These are phyloP conservation scores for Wickerhamomyces alni DNA, from an alignment of 805 yeast genomes.

Conservation along the genomic window DNA sequence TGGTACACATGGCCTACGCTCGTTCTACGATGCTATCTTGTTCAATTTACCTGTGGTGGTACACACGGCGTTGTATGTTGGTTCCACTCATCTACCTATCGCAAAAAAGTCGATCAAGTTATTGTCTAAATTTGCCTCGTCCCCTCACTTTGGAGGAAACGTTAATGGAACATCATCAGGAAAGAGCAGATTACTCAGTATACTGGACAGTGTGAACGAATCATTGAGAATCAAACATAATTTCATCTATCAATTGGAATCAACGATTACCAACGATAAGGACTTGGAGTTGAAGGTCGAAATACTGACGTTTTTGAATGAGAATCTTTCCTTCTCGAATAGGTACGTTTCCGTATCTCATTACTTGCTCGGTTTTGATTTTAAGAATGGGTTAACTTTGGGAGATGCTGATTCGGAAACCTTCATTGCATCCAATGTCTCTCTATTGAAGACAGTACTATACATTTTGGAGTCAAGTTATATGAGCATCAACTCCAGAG, in stretches of 20 bases:
- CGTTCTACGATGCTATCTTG: slow-evolving; percentile 67
- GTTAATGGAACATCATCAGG: slow-evolving; percentile 32
- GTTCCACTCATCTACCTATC: slow-evolving; percentile 43
- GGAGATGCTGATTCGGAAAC: slow-evolving; percentile 40
- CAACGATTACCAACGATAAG: slow-evolving; percentile 33
- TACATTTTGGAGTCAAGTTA: slow-evolving; percentile 43
- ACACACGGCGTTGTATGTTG: slow-evolving; percentile 69
- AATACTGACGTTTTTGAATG: slow-evolving; percentile 51
- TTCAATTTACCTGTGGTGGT: slow-evolving; percentile 68
- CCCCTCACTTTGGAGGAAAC: slow-evolving; percentile 38
- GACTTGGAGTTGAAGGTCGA: slow-evolving; percentile 46
- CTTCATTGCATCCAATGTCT: slow-evolving; percentile 45
- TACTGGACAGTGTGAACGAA: slow-evolving; percentile 74
- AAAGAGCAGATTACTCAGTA: slow-evolving; percentile 59
- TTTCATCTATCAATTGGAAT: slow-evolving; percentile 61
- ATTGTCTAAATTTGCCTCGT: slow-evolving; percentile 42
- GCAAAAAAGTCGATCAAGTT: slow-evolving; percentile 50
- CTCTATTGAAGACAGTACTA: slow-evolving; percentile 52
- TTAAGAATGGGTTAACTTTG: slow-evolving; percentile 43
- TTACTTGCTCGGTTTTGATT: slow-evolving; percentile 69
- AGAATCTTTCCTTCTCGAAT: slow-evolving; percentile 37
- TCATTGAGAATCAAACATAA: slow-evolving; percentile 67
- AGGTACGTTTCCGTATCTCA: slow-evolving; percentile 57
- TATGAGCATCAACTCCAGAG: slow-evolving; percentile 30
- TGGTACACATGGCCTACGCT: slow-evolving; percentile 55